phyloP scores from a whole-genome alignment of 2,329 filamentous ascomycete species.

The Pseudogymnoascus sp. region DNA sequence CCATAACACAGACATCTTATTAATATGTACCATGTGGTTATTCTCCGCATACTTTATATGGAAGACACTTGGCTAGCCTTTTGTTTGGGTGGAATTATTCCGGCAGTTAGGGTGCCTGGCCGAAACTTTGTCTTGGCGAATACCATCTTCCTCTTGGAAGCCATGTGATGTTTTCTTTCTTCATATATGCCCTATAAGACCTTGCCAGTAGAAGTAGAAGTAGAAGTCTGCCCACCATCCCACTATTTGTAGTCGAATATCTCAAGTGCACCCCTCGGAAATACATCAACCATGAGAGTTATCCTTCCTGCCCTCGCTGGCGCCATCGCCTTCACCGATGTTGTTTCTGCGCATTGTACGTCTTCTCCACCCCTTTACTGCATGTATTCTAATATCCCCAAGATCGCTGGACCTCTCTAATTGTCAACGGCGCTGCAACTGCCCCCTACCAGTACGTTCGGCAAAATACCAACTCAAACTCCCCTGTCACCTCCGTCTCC shows the following conservation, averaged over 20 bases:
- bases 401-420: conserved; percentile 10
- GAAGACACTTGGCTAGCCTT: not conserved
- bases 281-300: not conserved
- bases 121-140: not conserved
- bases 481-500: conserved; percentile 41
- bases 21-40: not conserved
- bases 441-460: conserved; percentile 45
- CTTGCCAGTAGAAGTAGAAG: conserved; percentile 12
- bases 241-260: not conserved
- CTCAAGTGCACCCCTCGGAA: conserved; percentile 10
- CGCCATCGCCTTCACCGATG: not conserved
- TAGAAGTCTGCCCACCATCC: not conserved
- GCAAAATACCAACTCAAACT: conserved; percentile 37
- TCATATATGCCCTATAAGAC: not conserved
- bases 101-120: not conserved
- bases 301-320: not conserved
- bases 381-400: not conserved
- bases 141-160: not conserved
- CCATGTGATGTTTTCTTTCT: not conserved
- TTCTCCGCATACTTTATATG: not conserved
- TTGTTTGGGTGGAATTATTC: not conserved
- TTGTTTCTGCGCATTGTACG: conserved; percentile 1
- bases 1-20: not conserved
- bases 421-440: conserved; percentile 33
- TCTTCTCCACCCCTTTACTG: not conserved